Conservation (phyloP, 768 basidiomycete species). For the Leccinum barrowsii region DNA sequence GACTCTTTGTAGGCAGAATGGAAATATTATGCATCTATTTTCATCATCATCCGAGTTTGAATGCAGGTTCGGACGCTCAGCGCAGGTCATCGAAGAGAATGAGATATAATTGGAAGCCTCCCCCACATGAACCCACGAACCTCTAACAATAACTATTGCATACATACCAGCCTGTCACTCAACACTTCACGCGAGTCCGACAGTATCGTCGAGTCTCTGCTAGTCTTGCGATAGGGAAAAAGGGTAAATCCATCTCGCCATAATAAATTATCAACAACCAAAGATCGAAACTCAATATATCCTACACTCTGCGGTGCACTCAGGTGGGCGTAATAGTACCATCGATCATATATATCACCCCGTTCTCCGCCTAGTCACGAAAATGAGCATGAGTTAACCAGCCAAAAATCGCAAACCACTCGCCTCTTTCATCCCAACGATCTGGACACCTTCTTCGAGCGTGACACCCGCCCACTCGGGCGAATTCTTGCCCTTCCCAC, state of each 20-base stretch:
- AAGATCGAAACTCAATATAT: background rate
- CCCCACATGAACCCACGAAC: too few relatives aligned
- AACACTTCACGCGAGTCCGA: too few relatives aligned
- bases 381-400: background rate
- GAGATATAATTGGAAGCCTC: too few relatives aligned
- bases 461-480: slow-evolving; percentile 59
- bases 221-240: background rate
- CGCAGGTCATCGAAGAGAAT: too few relatives aligned
- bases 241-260: background rate
- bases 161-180: too few relatives aligned
- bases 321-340: slow-evolving; percentile 30
- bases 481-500: slow-evolving; percentile 32
- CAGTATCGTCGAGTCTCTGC: too few relatives aligned
- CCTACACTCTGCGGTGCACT: background rate
- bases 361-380: slow-evolving; percentile 38
- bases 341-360: slow-evolving; percentile 43
- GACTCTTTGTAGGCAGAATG: too few relatives aligned
- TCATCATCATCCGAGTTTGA: too few relatives aligned
- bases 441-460: slow-evolving; percentile 52
- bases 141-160: too few relatives aligned
- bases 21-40: too few relatives aligned
- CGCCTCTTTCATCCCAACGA: slow-evolving; percentile 64
- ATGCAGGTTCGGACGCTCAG: too few relatives aligned
- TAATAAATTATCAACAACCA: background rate
- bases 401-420: background rate